phyloP scores from a whole-genome alignment of 2,329 filamentous ascomycete genomes.

The Fusarium sp. region DNA sequence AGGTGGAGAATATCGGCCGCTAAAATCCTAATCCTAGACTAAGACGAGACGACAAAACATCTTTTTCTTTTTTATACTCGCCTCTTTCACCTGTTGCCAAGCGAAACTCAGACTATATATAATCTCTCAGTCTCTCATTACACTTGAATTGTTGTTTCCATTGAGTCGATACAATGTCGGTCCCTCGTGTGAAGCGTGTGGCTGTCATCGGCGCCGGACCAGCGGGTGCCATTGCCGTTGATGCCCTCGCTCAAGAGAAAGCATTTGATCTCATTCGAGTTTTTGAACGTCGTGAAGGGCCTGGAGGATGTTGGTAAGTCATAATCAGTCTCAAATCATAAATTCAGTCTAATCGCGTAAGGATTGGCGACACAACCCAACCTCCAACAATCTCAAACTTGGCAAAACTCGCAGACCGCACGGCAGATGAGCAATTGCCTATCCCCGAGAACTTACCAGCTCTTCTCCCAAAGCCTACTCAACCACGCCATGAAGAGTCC shows the following conservation, averaged over 20 bases:
- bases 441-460: slow-evolving; percentile 62
- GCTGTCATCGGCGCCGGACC: slow-evolving; percentile 72
- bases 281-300: slow-evolving; percentile 69
- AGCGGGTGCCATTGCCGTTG: slow-evolving; percentile 68
- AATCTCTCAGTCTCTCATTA: background rate
- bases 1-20: slow-evolving; percentile 31
- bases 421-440: slow-evolving; percentile 60
- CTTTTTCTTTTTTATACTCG: background rate
- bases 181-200: slow-evolving; percentile 51
- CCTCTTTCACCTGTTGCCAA: background rate
- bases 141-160: background rate
- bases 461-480: slow-evolving; percentile 52
- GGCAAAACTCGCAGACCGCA: slow-evolving; percentile 58
- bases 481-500: slow-evolving; percentile 66
- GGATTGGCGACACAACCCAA: slow-evolving; percentile 54
- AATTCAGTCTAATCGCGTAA: slow-evolving; percentile 35
- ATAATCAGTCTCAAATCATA: background rate
- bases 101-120: accelerated
- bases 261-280: slow-evolving; percentile 68
- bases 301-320: slow-evolving; percentile 70
- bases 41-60: background rate
- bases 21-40: slow-evolving; percentile 16
- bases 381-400: slow-evolving; percentile 58
- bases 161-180: slow-evolving; percentile 11
- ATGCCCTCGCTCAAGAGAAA: slow-evolving; percentile 69